A percentile compares a stretch with the other conserved stretches of the same genome.
Conservation (phyloP, 495 filamentous ascomycete genomes). For the Penicillium argentinense region DNA sequence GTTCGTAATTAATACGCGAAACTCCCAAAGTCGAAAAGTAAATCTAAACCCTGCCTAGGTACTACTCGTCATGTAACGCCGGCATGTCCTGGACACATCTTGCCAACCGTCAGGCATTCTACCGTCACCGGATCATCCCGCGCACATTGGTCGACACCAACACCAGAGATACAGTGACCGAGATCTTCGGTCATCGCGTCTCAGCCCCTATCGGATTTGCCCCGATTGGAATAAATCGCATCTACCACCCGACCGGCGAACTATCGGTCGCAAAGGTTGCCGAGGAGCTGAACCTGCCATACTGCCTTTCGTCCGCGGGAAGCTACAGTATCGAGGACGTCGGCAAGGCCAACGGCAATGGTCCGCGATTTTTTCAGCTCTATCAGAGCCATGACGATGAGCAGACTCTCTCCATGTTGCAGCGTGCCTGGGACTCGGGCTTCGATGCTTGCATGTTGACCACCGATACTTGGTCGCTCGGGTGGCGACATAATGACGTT, state of each 20-base stretch:
- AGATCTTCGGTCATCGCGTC: slow-evolving; percentile 62
- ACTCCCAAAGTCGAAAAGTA: no score
- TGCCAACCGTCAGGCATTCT: slow-evolving; percentile 68
- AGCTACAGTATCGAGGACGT: slow-evolving; percentile 58
- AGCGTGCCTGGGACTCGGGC: slow-evolving; percentile 52
- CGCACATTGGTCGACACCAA: slow-evolving; percentile 63
- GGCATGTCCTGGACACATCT: slow-evolving; percentile 65
- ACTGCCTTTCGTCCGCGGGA: slow-evolving; percentile 60
- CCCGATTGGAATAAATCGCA: slow-evolving; percentile 66
- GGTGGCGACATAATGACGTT: slow-evolving; percentile 64
- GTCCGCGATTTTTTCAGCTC: slow-evolving; percentile 60
- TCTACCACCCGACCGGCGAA: slow-evolving; percentile 60
- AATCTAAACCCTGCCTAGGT: no score
- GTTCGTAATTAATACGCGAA: no score
- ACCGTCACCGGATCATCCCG: slow-evolving; percentile 64
- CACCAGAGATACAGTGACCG: slow-evolving; percentile 54
- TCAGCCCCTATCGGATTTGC: slow-evolving; percentile 63
- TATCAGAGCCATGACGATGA: slow-evolving; percentile 67
- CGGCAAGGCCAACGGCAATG: slow-evolving; percentile 51
- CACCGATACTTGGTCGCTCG: slow-evolving; percentile 65
- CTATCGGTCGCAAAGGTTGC: slow-evolving; percentile 59
- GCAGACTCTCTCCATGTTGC: slow-evolving; percentile 53
- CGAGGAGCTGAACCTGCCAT: slow-evolving; percentile 54
- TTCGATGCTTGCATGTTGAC: slow-evolving; percentile 62
- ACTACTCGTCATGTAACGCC: slow-evolving; percentile 67